phyloP scores from a whole-genome alignment of 495 filamentous ascomycete genomes.

The Annulohypoxylon bovei region DNA sequence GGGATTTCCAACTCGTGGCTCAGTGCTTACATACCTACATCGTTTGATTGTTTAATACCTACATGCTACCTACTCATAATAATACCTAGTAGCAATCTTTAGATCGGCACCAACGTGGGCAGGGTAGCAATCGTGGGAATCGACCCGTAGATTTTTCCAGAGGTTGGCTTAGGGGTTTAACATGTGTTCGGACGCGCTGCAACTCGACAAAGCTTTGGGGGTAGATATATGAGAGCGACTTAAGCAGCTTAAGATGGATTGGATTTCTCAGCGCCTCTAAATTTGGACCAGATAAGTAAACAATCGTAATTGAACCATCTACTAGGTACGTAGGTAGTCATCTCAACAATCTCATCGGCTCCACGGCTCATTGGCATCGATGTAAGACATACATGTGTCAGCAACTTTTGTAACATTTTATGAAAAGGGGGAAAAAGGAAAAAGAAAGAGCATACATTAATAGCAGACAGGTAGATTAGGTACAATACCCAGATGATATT shows the following conservation, averaged over 20 bases:
- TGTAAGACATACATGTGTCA: conserved; percentile 10
- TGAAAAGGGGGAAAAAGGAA: too few relatives aligned
- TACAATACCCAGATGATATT: too few relatives aligned
- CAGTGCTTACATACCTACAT: neutral
- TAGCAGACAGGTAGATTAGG: too few relatives aligned
- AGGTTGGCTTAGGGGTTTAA: conserved; percentile 14
- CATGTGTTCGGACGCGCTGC: conserved; percentile 21
- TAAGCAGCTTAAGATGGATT: neutral
- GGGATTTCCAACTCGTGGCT: conserved; percentile 7
- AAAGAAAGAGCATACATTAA: too few relatives aligned
- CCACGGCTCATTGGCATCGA: neutral
- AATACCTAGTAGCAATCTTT: neutral
- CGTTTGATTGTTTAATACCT: too few relatives aligned
- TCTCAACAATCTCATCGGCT: conserved; percentile 6
- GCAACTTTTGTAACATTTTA: neutral
- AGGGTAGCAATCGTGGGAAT: neutral
- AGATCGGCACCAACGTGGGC: too few relatives aligned
- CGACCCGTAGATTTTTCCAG: conserved; percentile 3
- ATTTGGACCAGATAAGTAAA: conserved; percentile 16
- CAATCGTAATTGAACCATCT: neutral
- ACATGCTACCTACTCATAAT: neutral
- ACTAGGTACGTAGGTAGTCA: neutral
- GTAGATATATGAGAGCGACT: conserved; percentile 5
- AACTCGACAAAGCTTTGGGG: conserved; percentile 8
- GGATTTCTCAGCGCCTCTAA: conserved; percentile 17